Conservation (phyloP, 345 rosid genomes). For the Passiflora organensis region DNA sequence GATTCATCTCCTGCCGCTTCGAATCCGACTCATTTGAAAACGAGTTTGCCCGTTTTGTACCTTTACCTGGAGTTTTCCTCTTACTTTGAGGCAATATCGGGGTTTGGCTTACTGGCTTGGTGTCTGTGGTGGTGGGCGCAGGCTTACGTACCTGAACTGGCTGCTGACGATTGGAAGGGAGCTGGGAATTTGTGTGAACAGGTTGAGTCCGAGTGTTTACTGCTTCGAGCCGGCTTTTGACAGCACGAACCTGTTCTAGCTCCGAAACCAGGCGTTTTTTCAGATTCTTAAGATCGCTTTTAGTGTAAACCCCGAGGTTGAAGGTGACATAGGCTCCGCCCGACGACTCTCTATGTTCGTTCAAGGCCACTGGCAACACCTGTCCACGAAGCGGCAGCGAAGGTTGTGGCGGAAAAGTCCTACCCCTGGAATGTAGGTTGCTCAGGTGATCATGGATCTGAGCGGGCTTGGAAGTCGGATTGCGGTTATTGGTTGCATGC, state of each 20-base stretch:
- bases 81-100: neutral
- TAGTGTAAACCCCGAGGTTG: conserved; percentile 23
- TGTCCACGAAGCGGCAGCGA: no score
- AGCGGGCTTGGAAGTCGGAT: conserved; percentile 1
- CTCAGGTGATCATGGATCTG: conserved; percentile 13
- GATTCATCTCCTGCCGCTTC: conserved; percentile 9
- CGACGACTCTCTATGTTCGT: conserved; percentile 2
- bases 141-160: neutral
- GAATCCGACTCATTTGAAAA: conserved; percentile 4
- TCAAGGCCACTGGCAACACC: no score
- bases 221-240: conserved; percentile 25
- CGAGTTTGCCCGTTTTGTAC: conserved; percentile 22
- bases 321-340: conserved; percentile 20
- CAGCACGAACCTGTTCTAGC: conserved; percentile 34
- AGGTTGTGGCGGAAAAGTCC: neutral
- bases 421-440: conserved; percentile 10
- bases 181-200: conserved; percentile 10
- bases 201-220: conserved; percentile 10
- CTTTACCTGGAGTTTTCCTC: conserved; percentile 18
- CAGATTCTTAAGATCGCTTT: conserved; percentile 30
- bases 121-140: neutral
- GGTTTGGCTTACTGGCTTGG: conserved; percentile 1
- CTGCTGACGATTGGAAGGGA: conserved; percentile 12
- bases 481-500: conserved; percentile 2
- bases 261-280: conserved; percentile 34